Base-by-base conservation (phyloP, 2,329 filamentous ascomycete genomes). In the Madurella mycetomatis region DNA sequence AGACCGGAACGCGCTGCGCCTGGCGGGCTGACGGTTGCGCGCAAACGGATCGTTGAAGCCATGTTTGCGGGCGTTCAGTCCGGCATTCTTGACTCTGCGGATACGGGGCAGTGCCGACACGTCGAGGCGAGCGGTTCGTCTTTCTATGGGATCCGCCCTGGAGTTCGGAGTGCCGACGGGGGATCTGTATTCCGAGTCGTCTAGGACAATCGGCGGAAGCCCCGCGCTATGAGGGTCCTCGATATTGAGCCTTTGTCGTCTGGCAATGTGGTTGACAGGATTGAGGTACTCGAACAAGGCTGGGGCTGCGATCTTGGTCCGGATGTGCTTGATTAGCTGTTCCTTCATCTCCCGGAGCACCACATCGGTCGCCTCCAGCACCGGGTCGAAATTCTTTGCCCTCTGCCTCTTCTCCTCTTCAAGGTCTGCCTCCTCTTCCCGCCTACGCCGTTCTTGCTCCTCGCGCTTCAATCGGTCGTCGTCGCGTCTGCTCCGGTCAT, bases 371-470 rank as follows among this genome's bases (percentile, higher is more conserved):
- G 94, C 92, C 66, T 95, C 92, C 47, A 78, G 74, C 4, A 92
- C 89, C n/a, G 94, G 92, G 69, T 99, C 92, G 60, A 96, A 83
- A 67, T 95, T 87, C 65, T 87, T 86, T 16, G 92, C 92, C 49
- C 92, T 80, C 63, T 92, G 87, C 66, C 84, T 86, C 74, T 94
- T 96, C 69, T 97, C 92, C 62, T 94, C 88, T 66, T 96, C 91
- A 8, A 92, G 67, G 66, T 96, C 92, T 47, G 85, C 81, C 59
- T 90, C 88, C 42, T 90, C 86, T 65, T 96, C 89, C 46, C 81
- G 83, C 51, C 82, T 82, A 43, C 73, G 73, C 53, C 84, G 82
- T 53, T 86, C 83, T 53, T 79, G 78, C 57, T 92, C 86, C 40
- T 85, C 85, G 64, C 82, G 80, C 53, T 82, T 80, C n/a, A 46